Percentiles rank a stretch among this genome's conserved stretches.
These are phyloP conservation scores for Panus rudis DNA, from an alignment of 768 basidiomycete genomes.

Conservation along the genomic window DNA sequence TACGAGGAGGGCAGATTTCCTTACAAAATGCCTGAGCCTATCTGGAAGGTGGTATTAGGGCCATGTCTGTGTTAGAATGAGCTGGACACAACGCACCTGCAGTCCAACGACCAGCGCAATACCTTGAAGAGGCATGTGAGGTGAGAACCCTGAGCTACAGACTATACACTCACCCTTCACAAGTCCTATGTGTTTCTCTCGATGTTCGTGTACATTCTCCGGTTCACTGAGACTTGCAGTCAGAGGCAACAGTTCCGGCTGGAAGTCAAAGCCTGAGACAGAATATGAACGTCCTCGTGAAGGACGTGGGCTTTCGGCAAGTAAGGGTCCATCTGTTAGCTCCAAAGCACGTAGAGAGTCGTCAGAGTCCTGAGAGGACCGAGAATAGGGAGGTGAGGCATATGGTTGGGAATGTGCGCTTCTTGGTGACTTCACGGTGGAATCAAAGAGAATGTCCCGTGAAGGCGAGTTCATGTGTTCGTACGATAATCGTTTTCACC, in stretches of 20 bases:
- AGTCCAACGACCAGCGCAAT: slow-evolving; percentile 78
- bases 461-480: background rate
- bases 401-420: slow-evolving; percentile 23
- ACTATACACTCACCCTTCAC: slow-evolving; percentile 54
- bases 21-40: slow-evolving; percentile 92
- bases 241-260: slow-evolving; percentile 69
- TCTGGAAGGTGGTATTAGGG: slow-evolving; percentile 31
- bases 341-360: slow-evolving; percentile 77
- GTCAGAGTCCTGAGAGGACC: slow-evolving; percentile 53
- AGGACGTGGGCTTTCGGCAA: slow-evolving; percentile 22
- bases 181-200: slow-evolving; percentile 71
- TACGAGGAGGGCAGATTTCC: slow-evolving; percentile 17
- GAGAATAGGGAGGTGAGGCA: slow-evolving; percentile 29
- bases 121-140: slow-evolving; percentile 35
- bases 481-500: too few species aligned
- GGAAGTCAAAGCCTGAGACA: slow-evolving; percentile 71
- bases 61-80: too few species aligned
- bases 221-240: slow-evolving; percentile 72
- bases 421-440: slow-evolving; percentile 36
- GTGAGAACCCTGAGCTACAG: background rate
- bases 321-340: slow-evolving; percentile 54
- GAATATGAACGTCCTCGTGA: slow-evolving; percentile 51
- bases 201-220: slow-evolving; percentile 38
- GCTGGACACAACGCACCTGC: slow-evolving; percentile 42
- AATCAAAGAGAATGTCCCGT: background rate